Conservation (phyloP, 2,329 filamentous ascomycete genomes). For the Raffaelea albimanens region DNA sequence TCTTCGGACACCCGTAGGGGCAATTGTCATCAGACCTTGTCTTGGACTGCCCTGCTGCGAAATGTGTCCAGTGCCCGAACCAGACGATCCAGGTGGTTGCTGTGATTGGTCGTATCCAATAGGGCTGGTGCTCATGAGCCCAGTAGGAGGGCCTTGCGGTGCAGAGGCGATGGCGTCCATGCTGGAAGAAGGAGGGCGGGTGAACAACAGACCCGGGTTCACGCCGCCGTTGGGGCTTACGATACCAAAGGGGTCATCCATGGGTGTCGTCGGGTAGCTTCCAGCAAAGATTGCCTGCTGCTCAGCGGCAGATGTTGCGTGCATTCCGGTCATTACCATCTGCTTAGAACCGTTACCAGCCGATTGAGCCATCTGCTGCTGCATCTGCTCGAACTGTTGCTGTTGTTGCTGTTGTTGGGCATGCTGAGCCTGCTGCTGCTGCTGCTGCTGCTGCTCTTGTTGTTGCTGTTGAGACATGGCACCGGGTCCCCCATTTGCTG, state of each 20-base stretch:
- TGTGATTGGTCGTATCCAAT: background rate
- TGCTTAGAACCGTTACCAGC: slow-evolving; percentile 32
- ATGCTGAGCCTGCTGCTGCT: slow-evolving; percentile 12
- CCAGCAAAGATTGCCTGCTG: slow-evolving; percentile 27
- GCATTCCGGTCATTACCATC: slow-evolving; percentile 25
- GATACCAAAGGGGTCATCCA: slow-evolving; percentile 43
- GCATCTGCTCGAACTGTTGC: slow-evolving; percentile 11
- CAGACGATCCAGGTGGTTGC: slow-evolving; percentile 7
- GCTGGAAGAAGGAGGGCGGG: slow-evolving; percentile 37
- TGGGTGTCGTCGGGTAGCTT: slow-evolving; percentile 31
- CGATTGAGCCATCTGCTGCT: slow-evolving; percentile 15
- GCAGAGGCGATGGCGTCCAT: slow-evolving; percentile 26
- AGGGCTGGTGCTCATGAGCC: background rate
- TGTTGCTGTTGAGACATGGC: slow-evolving; percentile 10
- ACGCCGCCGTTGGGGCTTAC: slow-evolving; percentile 39
- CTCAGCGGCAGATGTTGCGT: slow-evolving; percentile 25
- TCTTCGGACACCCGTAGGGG: slow-evolving; percentile 21
- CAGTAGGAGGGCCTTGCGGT: background rate
- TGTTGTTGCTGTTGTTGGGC: slow-evolving; percentile 5
- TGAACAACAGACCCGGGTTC: slow-evolving; percentile 50
- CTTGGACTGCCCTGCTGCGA: slow-evolving; percentile 17
- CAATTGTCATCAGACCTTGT: slow-evolving; percentile 17
- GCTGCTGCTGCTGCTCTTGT: slow-evolving; percentile 4
- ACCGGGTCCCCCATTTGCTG: slow-evolving; percentile 24
- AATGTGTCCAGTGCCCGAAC: slow-evolving; percentile 11